Evolutionary conservation across 306 rosid species (phyloP).

Genomic region (Malus domestica): ASM211411v1 NC_041804.1:5145001-5145500

Average conservation of each 20-base stretch:
- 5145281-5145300: not conserved
- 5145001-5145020: slow-evolving; percentile 58
- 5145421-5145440: not conserved
- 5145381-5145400: not conserved
- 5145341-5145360: not conserved
- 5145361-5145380: not conserved
- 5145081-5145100: slow-evolving; percentile 1
- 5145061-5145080: slow-evolving; percentile 10
- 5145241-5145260: not conserved
- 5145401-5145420: not conserved
- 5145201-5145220: not conserved
- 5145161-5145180: not conserved
- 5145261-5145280: not conserved
- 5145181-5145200: not conserved
- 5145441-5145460: slow-evolving; percentile 4
- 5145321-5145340: not conserved
- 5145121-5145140: not conserved
- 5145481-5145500: slow-evolving; percentile 92
- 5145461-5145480: slow-evolving; percentile 88
- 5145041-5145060: slow-evolving; percentile 98
- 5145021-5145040: slow-evolving; percentile 74
- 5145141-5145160: not conserved
- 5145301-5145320: not conserved
- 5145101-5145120: not conserved
- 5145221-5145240: not conserved